Evolutionary conservation across 140 eudicot species (phyloP).

Genomic region (Senecio squalidus): DNA sequence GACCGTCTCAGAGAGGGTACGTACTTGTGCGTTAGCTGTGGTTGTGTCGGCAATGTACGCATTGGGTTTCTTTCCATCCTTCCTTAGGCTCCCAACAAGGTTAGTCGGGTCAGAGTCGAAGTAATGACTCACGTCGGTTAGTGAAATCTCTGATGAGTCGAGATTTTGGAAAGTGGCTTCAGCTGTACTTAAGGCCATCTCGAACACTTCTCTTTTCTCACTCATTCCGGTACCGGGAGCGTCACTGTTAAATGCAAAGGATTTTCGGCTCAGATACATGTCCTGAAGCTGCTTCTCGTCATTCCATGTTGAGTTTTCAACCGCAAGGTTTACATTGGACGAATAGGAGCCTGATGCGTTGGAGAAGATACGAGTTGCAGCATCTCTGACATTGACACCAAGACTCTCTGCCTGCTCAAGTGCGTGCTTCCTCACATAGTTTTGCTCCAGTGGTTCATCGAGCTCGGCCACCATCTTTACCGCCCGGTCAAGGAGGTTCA

Average conservation of each 20-base stretch:
- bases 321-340: conserved; percentile 92
- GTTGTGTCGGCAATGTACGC: conserved; percentile 98
- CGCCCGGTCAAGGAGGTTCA: conserved; percentile 95
- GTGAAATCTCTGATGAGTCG: conserved; percentile 90
- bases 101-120: conserved; percentile 98
- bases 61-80: conserved; percentile 94
- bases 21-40: conserved; percentile 98
- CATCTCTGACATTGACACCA: conserved; percentile 80
- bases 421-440: conserved; percentile 89
- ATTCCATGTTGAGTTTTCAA: conserved; percentile 94
- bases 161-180: conserved; percentile 98
- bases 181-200: conserved; percentile 94
- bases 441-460: conserved; percentile 85
- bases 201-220: conserved; percentile 80
- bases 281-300: conserved; percentile 99
- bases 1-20: conserved; percentile 94
- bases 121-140: conserved; percentile 97
- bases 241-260: conserved; percentile 93
- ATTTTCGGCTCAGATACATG: conserved; percentile 93
- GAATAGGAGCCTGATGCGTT: conserved; percentile 98
- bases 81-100: conserved; percentile 84
- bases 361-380: conserved; percentile 90
- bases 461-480: conserved; percentile 99
- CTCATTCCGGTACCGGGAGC: conserved; percentile 92
- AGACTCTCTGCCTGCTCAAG: conserved; percentile 85